Percentiles rank a stretch among this genome's conserved stretches.
These are phyloP conservation scores for Plectranthus barbatus DNA, from an alignment of 257 asterid genomes.

Conservation along the genomic window DNA sequence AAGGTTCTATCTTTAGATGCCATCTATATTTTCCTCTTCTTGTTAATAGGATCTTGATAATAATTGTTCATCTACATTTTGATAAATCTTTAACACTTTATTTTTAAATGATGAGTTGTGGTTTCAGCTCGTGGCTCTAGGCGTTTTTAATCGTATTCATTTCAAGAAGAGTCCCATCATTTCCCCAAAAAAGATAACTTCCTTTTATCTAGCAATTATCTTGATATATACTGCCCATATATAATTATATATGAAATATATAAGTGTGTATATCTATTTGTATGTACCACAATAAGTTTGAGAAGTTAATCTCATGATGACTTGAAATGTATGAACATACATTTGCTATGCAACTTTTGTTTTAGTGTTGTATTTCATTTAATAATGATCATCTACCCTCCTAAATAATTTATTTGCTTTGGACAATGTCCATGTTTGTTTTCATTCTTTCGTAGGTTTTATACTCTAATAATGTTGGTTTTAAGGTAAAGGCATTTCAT, in stretches of 20 bases:
- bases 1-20: neutral
- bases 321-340: no score
- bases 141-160: constrained; percentile 9
- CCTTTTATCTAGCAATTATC: constrained; percentile 1
- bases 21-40: neutral
- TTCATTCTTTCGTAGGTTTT: no score
- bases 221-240: constrained; percentile 1
- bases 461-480: no score
- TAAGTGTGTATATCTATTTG: no score
- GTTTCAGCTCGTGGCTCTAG: constrained; percentile 24
- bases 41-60: constrained; percentile 10
- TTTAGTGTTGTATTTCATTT: no score
- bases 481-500: neutral
- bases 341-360: no score
- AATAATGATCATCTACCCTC: no score
- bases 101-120: constrained; percentile 1
- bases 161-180: constrained; percentile 18
- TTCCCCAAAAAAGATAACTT: constrained; percentile 16
- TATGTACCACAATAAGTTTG: no score
- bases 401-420: no score
- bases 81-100: neutral
- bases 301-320: neutral
- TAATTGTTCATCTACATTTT: constrained; percentile 4
- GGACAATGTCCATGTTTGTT: no score
- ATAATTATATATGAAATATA: neutral